phyloP scores from a whole-genome alignment of 129 eudicot genomes.

The Artemisia annua region DNA sequence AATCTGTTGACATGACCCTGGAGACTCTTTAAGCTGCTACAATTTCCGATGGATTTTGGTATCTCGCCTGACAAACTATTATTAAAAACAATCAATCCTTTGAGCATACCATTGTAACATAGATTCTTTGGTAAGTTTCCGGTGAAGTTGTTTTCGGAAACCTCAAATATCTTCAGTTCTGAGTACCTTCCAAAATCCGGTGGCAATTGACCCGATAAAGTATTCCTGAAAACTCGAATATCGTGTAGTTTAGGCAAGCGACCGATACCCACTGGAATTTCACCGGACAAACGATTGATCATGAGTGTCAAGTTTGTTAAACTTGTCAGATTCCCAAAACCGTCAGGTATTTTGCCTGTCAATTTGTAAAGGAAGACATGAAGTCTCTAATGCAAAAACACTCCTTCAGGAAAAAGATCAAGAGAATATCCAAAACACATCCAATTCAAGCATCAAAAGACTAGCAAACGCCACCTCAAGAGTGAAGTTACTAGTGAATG shows the following conservation, averaged over 20 bases:
- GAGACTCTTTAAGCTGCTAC: too few relatives aligned
- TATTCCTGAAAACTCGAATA: background rate
- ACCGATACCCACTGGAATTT: slow-evolving; percentile 13
- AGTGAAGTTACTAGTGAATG: too few relatives aligned
- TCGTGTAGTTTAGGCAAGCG: slow-evolving; percentile 38
- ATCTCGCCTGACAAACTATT: slow-evolving; percentile 45
- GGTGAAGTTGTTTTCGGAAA: slow-evolving; percentile 32
- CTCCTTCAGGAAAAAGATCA: too few relatives aligned
- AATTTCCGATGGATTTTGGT: slow-evolving; percentile 46
- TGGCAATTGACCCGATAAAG: too few relatives aligned
- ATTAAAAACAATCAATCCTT: slow-evolving; percentile 32
- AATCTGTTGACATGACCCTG: too few relatives aligned
- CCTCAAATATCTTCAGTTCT: slow-evolving; percentile 34
- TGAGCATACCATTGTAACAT: slow-evolving; percentile 41
- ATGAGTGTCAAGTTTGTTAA: slow-evolving; percentile 40
- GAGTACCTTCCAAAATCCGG: slow-evolving; percentile 24
- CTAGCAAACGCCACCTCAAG: too few relatives aligned
- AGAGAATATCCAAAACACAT: too few relatives aligned
- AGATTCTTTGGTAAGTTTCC: slow-evolving; percentile 45
- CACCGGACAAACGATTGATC: slow-evolving; percentile 48
- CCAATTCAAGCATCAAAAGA: too few relatives aligned
- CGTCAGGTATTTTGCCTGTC: slow-evolving; percentile 18
- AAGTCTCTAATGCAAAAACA: too few relatives aligned
- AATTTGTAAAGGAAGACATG: too few relatives aligned
- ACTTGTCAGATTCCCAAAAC: slow-evolving; percentile 39